Conservation (phyloP, 805 yeast species). For the Monosporozyma yasuniensis region DNA sequence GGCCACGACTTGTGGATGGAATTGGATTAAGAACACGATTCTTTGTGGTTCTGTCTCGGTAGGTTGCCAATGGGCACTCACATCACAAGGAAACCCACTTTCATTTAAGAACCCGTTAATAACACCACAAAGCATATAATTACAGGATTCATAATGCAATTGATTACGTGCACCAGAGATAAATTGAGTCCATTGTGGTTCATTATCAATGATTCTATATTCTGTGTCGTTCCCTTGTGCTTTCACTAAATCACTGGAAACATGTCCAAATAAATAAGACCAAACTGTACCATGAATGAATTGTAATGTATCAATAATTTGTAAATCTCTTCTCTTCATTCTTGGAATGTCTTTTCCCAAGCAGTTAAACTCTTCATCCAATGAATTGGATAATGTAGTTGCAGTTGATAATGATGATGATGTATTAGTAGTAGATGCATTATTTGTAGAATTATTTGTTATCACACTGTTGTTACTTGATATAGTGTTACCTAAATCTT, state of each 20-base stretch:
- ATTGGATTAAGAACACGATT: conserved; percentile 68
- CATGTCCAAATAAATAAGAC: conserved; percentile 64
- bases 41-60: conserved; percentile 46
- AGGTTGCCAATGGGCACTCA: conserved; percentile 72
- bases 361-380: neutral
- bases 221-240: conserved; percentile 57
- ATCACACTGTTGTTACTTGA: neutral
- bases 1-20: conserved; percentile 48
- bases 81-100: conserved; percentile 61
- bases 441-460: conserved; percentile 8
- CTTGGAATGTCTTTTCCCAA: conserved; percentile 3
- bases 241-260: conserved; percentile 69
- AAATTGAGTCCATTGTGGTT: conserved; percentile 58
- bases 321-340: conserved; percentile 44
- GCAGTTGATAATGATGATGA: conserved; percentile 9
- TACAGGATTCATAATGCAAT: conserved; percentile 40
- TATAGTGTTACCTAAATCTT: neutral
- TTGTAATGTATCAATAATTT: conserved; percentile 58
- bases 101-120: conserved; percentile 72
- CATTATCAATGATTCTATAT: conserved; percentile 73
- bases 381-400: conserved; percentile 7
- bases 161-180: conserved; percentile 51
- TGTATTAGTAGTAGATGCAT: conserved; percentile 2
- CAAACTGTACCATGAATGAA: conserved; percentile 68
- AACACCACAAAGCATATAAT: conserved; percentile 80